phyloP scores from a whole-genome alignment of 805 yeast genomes.

The Wickerhamiella kazuoi region DNA sequence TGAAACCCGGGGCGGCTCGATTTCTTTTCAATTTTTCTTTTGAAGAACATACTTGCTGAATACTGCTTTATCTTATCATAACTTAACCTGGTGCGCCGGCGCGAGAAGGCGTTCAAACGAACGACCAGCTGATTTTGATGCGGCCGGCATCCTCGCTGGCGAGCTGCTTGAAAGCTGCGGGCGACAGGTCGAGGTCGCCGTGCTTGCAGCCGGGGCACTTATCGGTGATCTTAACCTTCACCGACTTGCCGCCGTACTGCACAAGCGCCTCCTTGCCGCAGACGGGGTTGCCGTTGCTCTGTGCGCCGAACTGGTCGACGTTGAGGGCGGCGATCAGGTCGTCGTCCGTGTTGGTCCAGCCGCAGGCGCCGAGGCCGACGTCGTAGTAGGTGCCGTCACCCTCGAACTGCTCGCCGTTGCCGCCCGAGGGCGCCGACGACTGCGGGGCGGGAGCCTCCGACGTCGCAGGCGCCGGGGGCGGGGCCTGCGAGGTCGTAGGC shows the following conservation, averaged over 20 bases:
- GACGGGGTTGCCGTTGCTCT: constrained; percentile 28
- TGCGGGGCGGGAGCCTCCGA: constrained; percentile 6
- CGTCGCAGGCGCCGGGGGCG: constrained; percentile 8
- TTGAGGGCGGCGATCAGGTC: constrained; percentile 40
- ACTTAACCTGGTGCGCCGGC: too few species aligned
- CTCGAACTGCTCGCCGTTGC: constrained; percentile 15
- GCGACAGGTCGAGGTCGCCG: constrained; percentile 41
- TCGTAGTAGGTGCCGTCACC: constrained; percentile 24
- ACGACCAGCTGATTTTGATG: constrained; percentile 34
- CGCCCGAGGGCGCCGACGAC: constrained; percentile 7
- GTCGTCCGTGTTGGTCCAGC: constrained; percentile 26
- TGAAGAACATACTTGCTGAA: too few species aligned
- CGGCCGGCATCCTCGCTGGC: constrained; percentile 38
- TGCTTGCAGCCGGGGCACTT: constrained; percentile 36
- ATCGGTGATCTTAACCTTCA: constrained; percentile 40
- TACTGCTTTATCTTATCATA: too few species aligned
- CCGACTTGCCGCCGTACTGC: constrained; percentile 31
- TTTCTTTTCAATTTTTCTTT: too few species aligned
- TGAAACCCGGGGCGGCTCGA: background rate
- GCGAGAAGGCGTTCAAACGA: constrained; percentile 2
- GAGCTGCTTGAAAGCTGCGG: constrained; percentile 35
- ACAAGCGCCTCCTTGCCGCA: constrained; percentile 38
- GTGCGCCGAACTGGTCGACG: constrained; percentile 26
- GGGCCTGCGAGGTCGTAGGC: constrained; percentile 3
- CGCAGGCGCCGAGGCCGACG: constrained; percentile 38